Percentiles rank a stretch among this genome's conserved stretches.
These are phyloP conservation scores for Gypsophila paniculata DNA, from an alignment of 179 eudicot genomes.

Conservation along the genomic window DNA sequence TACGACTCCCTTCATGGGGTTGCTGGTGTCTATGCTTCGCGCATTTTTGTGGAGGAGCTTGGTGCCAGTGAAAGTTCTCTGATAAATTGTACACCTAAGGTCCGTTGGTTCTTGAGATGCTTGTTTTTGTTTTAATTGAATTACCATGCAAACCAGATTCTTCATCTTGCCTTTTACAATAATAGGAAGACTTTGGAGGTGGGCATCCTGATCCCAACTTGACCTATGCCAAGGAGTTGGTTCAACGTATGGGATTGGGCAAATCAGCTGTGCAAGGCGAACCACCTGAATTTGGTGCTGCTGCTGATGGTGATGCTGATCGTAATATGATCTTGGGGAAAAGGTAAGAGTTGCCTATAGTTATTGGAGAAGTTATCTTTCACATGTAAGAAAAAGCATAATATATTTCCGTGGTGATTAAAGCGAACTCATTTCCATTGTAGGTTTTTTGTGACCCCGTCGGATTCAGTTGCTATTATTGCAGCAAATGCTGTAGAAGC, in stretches of 20 bases:
- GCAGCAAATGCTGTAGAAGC: conserved; percentile 95
- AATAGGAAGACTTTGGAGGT: conserved; percentile 97
- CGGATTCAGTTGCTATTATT: conserved; percentile 98
- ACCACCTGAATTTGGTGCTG: conserved; percentile 98
- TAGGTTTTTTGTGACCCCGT: conserved; percentile 97
- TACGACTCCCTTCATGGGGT: conserved; percentile 99
- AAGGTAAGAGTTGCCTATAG: conserved; percentile 45
- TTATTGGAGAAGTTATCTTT: conserved; percentile 3
- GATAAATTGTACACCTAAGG: conserved; percentile 91
- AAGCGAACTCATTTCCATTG: conserved; percentile 19
- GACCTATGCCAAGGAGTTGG: conserved; percentile 96
- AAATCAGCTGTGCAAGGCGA: conserved; percentile 51
- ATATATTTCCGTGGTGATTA: not conserved
- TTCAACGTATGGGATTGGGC: conserved; percentile 92
- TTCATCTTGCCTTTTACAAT: conserved; percentile 8
- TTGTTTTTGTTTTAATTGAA: conserved; percentile 5
- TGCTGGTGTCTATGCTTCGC: conserved; percentile 93
- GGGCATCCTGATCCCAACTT: conserved; percentile 99
- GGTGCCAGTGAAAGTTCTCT: conserved; percentile 77
- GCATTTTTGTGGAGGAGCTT: conserved; percentile 91
- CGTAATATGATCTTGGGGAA: conserved; percentile 97
- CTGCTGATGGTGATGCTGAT: conserved; percentile 99
- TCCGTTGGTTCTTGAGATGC: conserved; percentile 18
- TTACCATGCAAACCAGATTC: conserved; percentile 6
- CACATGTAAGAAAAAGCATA: not conserved